phyloP scores from a whole-genome alignment of 306 rosid species.

The Rosa multiflora region DNA sequence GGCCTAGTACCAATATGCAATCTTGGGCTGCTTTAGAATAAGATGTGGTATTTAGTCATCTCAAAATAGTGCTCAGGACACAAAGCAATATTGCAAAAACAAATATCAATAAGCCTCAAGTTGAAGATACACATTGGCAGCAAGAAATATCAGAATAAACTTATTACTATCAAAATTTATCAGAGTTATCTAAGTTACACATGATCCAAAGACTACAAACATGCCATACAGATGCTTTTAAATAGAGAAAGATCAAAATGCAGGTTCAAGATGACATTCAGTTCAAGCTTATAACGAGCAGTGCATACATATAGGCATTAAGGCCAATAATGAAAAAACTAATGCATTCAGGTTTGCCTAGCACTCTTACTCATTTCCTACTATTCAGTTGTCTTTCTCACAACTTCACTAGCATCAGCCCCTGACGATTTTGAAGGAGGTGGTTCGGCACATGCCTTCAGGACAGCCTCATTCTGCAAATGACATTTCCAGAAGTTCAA shows the following conservation, averaged over 20 bases:
- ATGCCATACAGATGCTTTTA: constrained; percentile 8
- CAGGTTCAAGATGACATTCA: constrained; percentile 7
- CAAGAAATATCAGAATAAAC: constrained; percentile 11
- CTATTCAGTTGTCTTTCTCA: constrained; percentile 24
- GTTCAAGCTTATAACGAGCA: constrained; percentile 1
- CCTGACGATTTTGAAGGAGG: constrained; percentile 48
- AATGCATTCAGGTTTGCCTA: constrained; percentile 20
- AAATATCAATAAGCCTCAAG: not conserved
- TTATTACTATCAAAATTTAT: not conserved
- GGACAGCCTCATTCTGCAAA: constrained; percentile 81
- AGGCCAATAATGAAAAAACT: constrained; percentile 10
- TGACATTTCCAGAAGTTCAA: constrained; percentile 18
- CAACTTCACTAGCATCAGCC: constrained; percentile 25
- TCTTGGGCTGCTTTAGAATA: not conserved
- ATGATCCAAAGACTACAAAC: constrained; percentile 7
- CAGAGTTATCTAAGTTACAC: not conserved
- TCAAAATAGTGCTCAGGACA: not conserved
- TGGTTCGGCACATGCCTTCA: constrained; percentile 74
- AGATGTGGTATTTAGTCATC: not conserved
- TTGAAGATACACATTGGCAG: constrained; percentile 2
- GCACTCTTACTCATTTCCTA: constrained; percentile 30
- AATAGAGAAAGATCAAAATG: constrained; percentile 20
- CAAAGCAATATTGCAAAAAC: not conserved
- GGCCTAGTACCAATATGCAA: not conserved
- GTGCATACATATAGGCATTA: constrained; percentile 9